phyloP scores from a whole-genome alignment of 1,284 basidiomycete species.

The Papiliotrema laurentii region DNA sequence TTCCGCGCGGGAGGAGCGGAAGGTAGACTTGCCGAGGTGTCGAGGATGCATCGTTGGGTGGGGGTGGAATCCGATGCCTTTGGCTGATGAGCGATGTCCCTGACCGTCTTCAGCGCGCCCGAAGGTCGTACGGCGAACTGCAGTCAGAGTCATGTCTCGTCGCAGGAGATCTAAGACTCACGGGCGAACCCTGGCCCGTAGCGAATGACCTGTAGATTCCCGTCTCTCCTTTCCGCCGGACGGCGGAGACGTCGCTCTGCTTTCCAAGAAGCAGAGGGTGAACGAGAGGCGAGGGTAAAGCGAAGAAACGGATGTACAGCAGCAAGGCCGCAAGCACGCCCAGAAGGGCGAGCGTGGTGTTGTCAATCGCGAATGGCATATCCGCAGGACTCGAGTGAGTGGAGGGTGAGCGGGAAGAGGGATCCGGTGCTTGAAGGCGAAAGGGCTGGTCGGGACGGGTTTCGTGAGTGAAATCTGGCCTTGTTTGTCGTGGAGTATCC shows the following conservation, averaged over 20 bases:
- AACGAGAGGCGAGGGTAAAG: constrained; percentile 35
- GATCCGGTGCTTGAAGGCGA: too few relatives aligned
- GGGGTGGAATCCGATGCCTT: constrained; percentile 12
- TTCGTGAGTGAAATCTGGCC: too few relatives aligned
- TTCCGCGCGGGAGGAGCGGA: too few relatives aligned
- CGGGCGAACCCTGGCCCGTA: constrained; percentile 46
- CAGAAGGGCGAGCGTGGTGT: constrained; percentile 41
- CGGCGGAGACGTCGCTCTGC: constrained; percentile 39
- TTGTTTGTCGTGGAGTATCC: too few relatives aligned
- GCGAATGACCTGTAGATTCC: constrained; percentile 46
- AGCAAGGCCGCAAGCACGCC: constrained; percentile 24
- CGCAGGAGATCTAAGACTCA: too few relatives aligned
- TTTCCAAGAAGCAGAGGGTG: constrained; percentile 47
- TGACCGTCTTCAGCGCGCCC: constrained; percentile 36
- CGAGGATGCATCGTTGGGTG: constrained; percentile 37
- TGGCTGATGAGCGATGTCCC: constrained; percentile 25
- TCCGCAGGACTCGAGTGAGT: too few relatives aligned
- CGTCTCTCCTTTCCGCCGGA: constrained; percentile 39
- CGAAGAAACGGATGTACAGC: constrained; percentile 41
- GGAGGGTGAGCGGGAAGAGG: too few relatives aligned
- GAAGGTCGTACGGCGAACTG: constrained; percentile 44
- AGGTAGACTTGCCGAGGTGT: constrained; percentile 23
- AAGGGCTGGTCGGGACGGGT: too few relatives aligned
- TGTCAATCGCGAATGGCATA: constrained; percentile 34
- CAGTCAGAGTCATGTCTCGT: too few relatives aligned